Evolutionary conservation across 73 alveolate species (phyloP), one percentile per base, ranked within the genome.

Genomic region (Uronychia binucleata): DNA sequence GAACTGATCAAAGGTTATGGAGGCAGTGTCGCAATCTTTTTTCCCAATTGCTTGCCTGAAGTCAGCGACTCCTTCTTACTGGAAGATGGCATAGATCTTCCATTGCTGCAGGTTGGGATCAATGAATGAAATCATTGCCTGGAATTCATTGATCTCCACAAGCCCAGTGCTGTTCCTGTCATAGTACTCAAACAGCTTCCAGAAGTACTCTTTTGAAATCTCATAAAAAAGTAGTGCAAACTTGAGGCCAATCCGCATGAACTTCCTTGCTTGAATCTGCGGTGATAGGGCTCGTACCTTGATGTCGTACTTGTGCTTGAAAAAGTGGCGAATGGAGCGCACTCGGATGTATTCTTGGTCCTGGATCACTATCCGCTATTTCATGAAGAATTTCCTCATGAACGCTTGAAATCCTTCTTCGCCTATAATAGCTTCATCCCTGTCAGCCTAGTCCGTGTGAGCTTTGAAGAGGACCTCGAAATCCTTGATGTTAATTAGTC

Each of bases 301-400:
- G 8, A 81, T 59, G 1, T 81, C 78, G 32, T 81, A 81, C 46
- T 60, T 81, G 34, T 81, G 88, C 33, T 58, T 58, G 75, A 81
- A 81, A 75, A 81, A 81, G 33, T 33, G 57, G 5, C 74, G 57
- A 77, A 81, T 81, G n/a, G 81, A 59, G 57, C 74, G 57, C n/a
- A 81, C 88, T 59, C 88, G 27, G 11, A 81, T 29, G 26, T 33
- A 57, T 19, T 58, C 75, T 5, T 28, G 74, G 14, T 59, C 77
- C n/a, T 81, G 31, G 33, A 81, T 60, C 28, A n/a, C 59, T 59
- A 33, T 57, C 1, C 46, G 74, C 30, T 58, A 75, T 75, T 81
- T 81, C 30, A 74, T 58, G 74, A 81, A 81, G 81, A 59, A 81
- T 46, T 60, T 58, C 33, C 32, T 58, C 77, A 59, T n/a, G n/a